phyloP scores from a whole-genome alignment of 306 rosid genomes.

The Morella rubra region DNA sequence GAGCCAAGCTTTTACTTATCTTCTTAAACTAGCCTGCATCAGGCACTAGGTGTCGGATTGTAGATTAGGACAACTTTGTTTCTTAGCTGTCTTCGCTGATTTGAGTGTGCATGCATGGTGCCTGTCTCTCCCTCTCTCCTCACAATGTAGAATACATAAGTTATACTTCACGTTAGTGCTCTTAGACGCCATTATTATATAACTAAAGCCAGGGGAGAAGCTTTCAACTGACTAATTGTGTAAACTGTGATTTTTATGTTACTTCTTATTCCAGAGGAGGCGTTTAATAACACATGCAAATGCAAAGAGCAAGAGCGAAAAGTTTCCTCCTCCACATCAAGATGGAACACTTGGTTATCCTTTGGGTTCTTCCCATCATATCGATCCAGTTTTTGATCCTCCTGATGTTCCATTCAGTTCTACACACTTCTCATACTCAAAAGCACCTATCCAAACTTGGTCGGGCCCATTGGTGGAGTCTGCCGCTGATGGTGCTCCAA shows the following conservation, averaged over 20 bases:
- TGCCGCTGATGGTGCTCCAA: conserved; percentile 58
- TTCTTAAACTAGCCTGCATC: not conserved
- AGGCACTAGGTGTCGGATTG: not conserved
- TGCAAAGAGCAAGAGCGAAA: conserved; percentile 98
- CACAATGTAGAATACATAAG: not conserved
- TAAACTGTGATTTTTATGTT: conserved; percentile 10
- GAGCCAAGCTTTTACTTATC: not conserved
- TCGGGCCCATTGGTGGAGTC: conserved; percentile 89
- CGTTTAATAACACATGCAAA: conserved; percentile 88
- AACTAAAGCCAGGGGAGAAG: conserved; percentile 5
- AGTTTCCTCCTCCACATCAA: conserved; percentile 99
- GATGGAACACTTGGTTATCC: conserved; percentile 94
- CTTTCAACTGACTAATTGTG: conserved; percentile 11
- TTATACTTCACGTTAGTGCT: not conserved
- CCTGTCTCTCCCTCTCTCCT: not conserved
- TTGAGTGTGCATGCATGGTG: not conserved
- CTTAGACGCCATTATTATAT: not conserved
- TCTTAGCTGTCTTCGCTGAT: not conserved
- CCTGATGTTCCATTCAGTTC: conserved; percentile 91
- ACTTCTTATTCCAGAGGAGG: conserved; percentile 60
- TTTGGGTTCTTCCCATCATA: conserved; percentile 83
- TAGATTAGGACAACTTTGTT: conserved; percentile 1
- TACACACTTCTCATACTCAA: conserved; percentile 73
- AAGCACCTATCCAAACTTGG: conserved; percentile 83
- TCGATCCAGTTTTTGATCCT: conserved; percentile 83